phyloP scores from a whole-genome alignment of 306 rosid genomes.

The Medicago ruthenica region DNA sequence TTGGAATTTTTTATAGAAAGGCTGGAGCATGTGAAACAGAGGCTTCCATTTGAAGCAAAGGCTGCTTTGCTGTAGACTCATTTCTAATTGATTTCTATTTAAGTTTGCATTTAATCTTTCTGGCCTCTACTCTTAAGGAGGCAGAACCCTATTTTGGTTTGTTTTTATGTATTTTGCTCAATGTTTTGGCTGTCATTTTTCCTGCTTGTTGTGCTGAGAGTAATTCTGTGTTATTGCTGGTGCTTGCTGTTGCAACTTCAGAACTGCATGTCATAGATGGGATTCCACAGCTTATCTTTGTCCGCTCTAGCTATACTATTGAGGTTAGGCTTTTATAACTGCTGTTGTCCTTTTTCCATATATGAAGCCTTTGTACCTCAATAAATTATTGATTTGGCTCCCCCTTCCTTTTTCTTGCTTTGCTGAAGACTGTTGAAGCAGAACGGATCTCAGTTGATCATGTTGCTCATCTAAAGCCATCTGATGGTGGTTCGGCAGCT shows the following conservation, averaged over 20 bases:
- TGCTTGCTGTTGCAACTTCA: conserved; percentile 50
- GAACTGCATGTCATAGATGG: conserved; percentile 98
- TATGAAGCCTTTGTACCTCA: conserved; percentile 10
- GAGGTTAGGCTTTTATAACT: conserved; percentile 67
- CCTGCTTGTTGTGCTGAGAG: conserved; percentile 31
- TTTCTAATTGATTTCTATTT: conserved; percentile 11
- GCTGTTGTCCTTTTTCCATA: conserved; percentile 25
- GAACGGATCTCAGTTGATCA: conserved; percentile 97
- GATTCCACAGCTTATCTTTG: conserved; percentile 88
- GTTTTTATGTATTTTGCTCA: conserved; percentile 26
- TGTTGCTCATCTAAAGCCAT: conserved; percentile 97
- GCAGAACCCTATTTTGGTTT: conserved; percentile 1
- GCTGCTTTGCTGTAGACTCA: conserved; percentile 3
- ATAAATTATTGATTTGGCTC: conserved; percentile 28
- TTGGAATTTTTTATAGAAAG: neutral
- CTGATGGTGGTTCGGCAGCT: conserved; percentile 99
- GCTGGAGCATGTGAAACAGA: neutral
- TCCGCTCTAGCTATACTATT: conserved; percentile 86
- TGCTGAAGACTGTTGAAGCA: conserved; percentile 91
- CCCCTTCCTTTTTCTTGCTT: neutral
- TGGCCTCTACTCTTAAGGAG: neutral
- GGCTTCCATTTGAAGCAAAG: neutral
- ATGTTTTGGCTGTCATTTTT: conserved; percentile 17
- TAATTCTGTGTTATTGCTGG: conserved; percentile 42
- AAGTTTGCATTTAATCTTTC: neutral